Base-by-base conservation (phyloP, 805 yeast species). In the Metschnikowia gruessii region DNA sequence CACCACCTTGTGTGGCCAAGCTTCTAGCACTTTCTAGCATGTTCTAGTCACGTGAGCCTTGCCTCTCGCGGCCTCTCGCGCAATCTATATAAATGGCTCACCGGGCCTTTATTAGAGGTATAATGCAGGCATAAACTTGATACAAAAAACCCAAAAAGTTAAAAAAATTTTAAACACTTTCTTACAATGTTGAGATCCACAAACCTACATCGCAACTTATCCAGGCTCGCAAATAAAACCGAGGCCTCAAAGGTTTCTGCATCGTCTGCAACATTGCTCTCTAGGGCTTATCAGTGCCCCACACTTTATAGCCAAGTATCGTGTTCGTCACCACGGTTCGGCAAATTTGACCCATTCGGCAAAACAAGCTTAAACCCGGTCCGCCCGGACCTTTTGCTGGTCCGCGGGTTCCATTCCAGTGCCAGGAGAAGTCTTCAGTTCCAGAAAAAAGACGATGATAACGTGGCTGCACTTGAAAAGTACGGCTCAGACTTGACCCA, bases 401-500 rank as follows among this genome's bases (percentile, higher is more conserved):
- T 30, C 10, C n/a, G 47, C 7, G 18, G 35, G 13, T 60, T 68
- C 41, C 67, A 64, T 39, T 48, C 59, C 4, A 44, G 60, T 3
- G 38, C 50, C 9, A 56, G 58, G 3, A 49, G 56, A 5, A 46
- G 30, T 15, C 51, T 69, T 40, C 74, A 58, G 63, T 70, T 57
- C 75, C 74, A 61, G 43, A 59, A 65, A 43, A 70, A 69, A 55
- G 74, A 57, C 57, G 60, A 72, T 17, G 84, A 81, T 28, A 76
- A 82, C 29, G 52, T 66, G 51, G 86, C 92, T 0, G 95, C 97
- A 0, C 69, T 92, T 49, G 89, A 89, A 56, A 82, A 83, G 59
- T 92, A 71, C 62, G 99, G 97, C 18, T 79, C 86, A 0, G 92
- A 94, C 63, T 68, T 92, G 51, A 94, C 98, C 1, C 81, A 83